Percentiles rank a stretch among this genome's conserved stretches.
Conservation (phyloP, 768 basidiomycete genomes). For the Leucogyrophana mollusca region DNA sequence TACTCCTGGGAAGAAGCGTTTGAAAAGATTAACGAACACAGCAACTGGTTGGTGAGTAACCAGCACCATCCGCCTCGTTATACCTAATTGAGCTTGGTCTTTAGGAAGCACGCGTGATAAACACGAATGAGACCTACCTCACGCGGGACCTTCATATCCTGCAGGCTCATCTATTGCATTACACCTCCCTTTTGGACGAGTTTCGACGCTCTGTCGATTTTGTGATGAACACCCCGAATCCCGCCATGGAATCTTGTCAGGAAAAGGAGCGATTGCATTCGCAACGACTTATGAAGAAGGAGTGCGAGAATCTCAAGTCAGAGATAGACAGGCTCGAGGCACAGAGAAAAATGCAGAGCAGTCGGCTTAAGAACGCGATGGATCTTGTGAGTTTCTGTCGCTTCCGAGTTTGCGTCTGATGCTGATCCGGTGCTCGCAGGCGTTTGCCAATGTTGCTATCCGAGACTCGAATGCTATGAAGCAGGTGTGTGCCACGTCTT, state of each 20-base stretch:
- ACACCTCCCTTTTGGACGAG: slow-evolving; percentile 52
- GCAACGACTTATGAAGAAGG: slow-evolving; percentile 17
- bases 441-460: slow-evolving; percentile 47
- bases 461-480: slow-evolving; percentile 30
- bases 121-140: slow-evolving; percentile 14
- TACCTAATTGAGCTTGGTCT: background rate
- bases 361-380: slow-evolving; percentile 15
- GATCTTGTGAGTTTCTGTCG: slow-evolving; percentile 8
- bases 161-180: slow-evolving; percentile 48
- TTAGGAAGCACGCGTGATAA: slow-evolving; percentile 43
- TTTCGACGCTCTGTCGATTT: slow-evolving; percentile 53
- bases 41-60: slow-evolving; percentile 43
- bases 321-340: slow-evolving; percentile 35
- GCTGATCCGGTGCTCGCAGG: slow-evolving; percentile 29
- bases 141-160: slow-evolving; percentile 50
- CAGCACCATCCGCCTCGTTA: background rate
- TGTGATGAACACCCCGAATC: slow-evolving; percentile 47
- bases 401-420: background rate
- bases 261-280: slow-evolving; percentile 17
- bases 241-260: slow-evolving; percentile 36
- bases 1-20: slow-evolving; percentile 56
- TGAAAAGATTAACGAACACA: slow-evolving; percentile 43
- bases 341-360: slow-evolving; percentile 10
- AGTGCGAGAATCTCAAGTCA: slow-evolving; percentile 27
- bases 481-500: slow-evolving; percentile 12